Percentiles rank a stretch among this genome's conserved stretches.
These are phyloP conservation scores for Plectranthus barbatus DNA, from an alignment of 257 asterid species.

Conservation along the genomic window DNA sequence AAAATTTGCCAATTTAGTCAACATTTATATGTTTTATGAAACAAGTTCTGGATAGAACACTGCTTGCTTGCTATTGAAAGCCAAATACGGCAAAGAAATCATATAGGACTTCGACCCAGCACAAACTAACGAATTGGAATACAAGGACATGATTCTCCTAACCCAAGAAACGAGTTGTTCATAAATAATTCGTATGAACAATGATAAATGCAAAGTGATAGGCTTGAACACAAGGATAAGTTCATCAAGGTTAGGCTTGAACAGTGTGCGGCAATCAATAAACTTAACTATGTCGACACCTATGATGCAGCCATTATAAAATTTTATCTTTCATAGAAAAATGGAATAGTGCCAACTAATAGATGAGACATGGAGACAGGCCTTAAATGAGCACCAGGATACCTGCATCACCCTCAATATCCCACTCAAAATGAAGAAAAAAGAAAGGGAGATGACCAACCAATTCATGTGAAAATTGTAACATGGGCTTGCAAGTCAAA, in stretches of 20 bases:
- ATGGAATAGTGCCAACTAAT: background rate
- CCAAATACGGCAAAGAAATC: slow-evolving; percentile 1
- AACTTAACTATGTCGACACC: background rate
- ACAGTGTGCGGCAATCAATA: background rate
- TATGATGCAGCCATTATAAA: background rate
- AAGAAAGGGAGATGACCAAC: background rate
- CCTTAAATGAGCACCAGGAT: background rate
- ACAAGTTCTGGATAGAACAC: background rate
- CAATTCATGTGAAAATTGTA: background rate
- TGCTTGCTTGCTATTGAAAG: background rate
- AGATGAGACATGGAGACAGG: background rate
- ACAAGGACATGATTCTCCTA: background rate
- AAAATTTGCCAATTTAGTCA: background rate
- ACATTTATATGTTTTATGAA: background rate
- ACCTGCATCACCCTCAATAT: background rate
- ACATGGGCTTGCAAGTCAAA: background rate
- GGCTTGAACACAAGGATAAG: background rate
- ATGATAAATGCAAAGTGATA: no score
- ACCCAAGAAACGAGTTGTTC: background rate
- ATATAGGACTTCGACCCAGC: background rate
- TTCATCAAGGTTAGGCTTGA: background rate
- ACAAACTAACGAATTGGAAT: background rate
- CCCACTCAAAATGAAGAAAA: background rate
- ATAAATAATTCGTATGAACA: no score
- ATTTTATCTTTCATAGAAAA: background rate